phyloP scores from a whole-genome alignment of 2,329 filamentous ascomycete species.

The Coniochaeta ligniaria region DNA sequence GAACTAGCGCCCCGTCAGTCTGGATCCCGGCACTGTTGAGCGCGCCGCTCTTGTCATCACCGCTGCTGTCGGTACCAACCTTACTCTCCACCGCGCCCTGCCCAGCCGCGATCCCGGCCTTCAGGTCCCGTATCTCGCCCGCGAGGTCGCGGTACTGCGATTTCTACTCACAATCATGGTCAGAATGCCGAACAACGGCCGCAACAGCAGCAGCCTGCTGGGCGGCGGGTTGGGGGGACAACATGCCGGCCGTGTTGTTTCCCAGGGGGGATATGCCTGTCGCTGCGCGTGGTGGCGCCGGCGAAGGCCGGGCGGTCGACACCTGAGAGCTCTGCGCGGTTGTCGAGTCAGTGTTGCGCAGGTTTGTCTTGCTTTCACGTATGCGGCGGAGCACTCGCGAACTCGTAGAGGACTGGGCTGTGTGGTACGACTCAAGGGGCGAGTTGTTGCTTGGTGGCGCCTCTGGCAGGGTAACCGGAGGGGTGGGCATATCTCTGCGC shows the following conservation, averaged over 20 bases:
- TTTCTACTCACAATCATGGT: conserved; percentile 2
- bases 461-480: neutral
- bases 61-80: neutral
- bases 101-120: neutral
- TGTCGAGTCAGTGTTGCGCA: conserved; percentile 19
- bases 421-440: neutral
- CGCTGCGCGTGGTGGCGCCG: neutral
- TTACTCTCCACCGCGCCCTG: neutral
- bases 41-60: neutral
- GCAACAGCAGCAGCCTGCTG: neutral
- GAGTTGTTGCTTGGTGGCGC: neutral
- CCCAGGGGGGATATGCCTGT: neutral
- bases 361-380: conserved; percentile 2
- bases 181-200: neutral
- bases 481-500: neutral
- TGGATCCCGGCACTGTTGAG: neutral
- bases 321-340: neutral
- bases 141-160: neutral
- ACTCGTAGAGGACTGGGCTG: neutral
- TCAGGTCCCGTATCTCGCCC: neutral
- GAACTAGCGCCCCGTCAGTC: neutral
- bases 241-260: neutral
- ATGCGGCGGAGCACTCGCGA: neutral
- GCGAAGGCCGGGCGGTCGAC: neutral
- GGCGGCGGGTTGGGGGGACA: neutral